These are phyloP conservation scores for Eucalyptus pumila DNA, from an alignment of 345 rosid species.

Conservation along the genomic window DNA sequence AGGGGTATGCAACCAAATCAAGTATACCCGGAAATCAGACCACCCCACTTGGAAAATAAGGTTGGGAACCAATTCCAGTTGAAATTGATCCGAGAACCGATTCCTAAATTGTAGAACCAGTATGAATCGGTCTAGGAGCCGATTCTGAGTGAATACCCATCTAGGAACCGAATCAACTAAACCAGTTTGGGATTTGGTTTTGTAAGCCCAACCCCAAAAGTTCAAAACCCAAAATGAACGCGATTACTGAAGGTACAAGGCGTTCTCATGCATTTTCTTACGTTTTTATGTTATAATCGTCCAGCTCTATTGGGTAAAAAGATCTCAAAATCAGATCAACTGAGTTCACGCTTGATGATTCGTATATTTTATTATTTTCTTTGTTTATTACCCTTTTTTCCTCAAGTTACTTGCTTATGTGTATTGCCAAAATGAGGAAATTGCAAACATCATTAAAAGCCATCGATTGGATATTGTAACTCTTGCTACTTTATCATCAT, in stretches of 20 bases:
- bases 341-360: background rate
- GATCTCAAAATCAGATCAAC: background rate
- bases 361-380: background rate
- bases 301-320: background rate
- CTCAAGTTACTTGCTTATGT: slow-evolving; percentile 75
- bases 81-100: too few relatives aligned
- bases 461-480: slow-evolving; percentile 64
- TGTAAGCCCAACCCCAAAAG: too few relatives aligned
- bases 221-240: too few relatives aligned
- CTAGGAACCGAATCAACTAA: fast-evolving
- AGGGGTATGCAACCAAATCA: fast-evolving
- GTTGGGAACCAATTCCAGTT: too few relatives aligned
- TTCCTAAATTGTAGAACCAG: fast-evolving
- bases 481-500: slow-evolving; percentile 60
- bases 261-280: background rate
- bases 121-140: too few relatives aligned
- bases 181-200: too few relatives aligned
- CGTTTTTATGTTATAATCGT: background rate
- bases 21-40: fast-evolving
- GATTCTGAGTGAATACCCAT: too few relatives aligned
- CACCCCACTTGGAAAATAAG: fast-evolving
- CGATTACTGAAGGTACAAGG: too few relatives aligned
- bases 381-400: background rate
- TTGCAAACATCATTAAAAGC: slow-evolving; percentile 30
- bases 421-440: slow-evolving; percentile 55